Conservation (phyloP, 805 yeast species). For the Metschnikowia colocasiae region DNA sequence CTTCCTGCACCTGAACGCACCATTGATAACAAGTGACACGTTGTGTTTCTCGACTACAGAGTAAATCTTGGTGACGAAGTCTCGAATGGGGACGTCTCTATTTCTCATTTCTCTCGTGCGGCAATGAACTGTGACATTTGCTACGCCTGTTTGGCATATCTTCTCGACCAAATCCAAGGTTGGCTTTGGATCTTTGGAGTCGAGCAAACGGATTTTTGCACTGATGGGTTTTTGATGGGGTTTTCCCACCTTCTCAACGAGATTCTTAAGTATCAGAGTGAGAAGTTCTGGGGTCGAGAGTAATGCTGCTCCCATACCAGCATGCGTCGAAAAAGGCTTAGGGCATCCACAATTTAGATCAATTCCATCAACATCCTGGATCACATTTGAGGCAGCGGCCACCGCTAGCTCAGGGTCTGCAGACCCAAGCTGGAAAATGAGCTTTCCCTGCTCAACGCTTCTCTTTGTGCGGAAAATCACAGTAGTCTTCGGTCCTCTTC, state of each 20-base stretch:
- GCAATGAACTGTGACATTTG: slow-evolving; percentile 87
- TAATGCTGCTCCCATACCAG: slow-evolving; percentile 98
- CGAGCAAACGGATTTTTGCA: slow-evolving; percentile 82
- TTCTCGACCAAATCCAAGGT: slow-evolving; percentile 56
- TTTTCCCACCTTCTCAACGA: slow-evolving; percentile 77
- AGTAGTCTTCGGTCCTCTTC: slow-evolving; percentile 27
- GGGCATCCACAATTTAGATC: slow-evolving; percentile 98
- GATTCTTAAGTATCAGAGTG: slow-evolving; percentile 58
- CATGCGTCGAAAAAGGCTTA: slow-evolving; percentile 87
- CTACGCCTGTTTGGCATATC: slow-evolving; percentile 67
- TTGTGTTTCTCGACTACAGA: slow-evolving; percentile 56
- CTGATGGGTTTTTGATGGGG: slow-evolving; percentile 79
- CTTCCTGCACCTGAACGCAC: slow-evolving; percentile 54
- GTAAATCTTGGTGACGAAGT: slow-evolving; percentile 59
- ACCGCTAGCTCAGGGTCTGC: slow-evolving; percentile 82
- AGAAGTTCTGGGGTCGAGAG: slow-evolving; percentile 76
- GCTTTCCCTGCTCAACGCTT: slow-evolving; percentile 52
- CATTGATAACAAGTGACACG: slow-evolving; percentile 79
- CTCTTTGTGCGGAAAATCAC: slow-evolving; percentile 75
- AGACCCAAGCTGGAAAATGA: slow-evolving; percentile 91
- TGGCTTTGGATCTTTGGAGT: slow-evolving; percentile 47
- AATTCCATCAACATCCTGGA: slow-evolving; percentile 84
- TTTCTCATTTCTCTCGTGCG: slow-evolving; percentile 86
- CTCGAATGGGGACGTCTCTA: slow-evolving; percentile 75
- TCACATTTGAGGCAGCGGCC: slow-evolving; percentile 76